Percentiles rank a stretch among this genome's conserved stretches.
Conservation (phyloP, 306 rosid species). For the Casuarina glauca region DNA sequence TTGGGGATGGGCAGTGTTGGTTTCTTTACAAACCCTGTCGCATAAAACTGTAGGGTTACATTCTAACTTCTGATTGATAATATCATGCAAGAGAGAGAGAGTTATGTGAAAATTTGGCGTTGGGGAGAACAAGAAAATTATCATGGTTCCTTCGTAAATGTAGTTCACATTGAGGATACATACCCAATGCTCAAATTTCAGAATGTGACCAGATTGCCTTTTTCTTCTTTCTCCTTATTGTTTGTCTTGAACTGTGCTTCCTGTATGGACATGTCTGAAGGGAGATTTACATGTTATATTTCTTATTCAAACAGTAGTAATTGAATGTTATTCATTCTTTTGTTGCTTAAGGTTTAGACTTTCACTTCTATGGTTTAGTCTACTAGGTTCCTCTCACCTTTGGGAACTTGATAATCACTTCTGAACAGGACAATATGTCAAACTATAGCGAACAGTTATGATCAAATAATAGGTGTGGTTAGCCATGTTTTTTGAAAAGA, state of each 20-base stretch:
- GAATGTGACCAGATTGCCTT: not conserved
- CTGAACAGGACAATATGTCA: not conserved
- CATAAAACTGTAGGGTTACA: not conserved
- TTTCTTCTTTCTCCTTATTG: not conserved
- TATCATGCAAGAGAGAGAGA: not conserved
- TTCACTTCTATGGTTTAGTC: not conserved
- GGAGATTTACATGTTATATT: not conserved
- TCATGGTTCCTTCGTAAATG: not conserved
- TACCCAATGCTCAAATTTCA: not conserved
- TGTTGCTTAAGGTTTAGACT: not conserved
- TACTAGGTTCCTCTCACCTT: not conserved
- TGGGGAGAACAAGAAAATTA: not conserved
- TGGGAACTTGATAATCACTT: not conserved
- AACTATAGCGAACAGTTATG: not conserved
- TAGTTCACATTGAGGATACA: not conserved
- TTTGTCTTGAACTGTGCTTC: not conserved
- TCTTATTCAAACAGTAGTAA: not conserved
- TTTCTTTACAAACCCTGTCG: not conserved
- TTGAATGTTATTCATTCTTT: not conserved
- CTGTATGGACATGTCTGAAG: not conserved
- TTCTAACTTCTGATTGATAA: not conserved
- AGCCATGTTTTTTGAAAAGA: not conserved
- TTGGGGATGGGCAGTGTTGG: not conserved
- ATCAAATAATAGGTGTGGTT: not conserved
- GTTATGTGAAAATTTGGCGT: not conserved